Conservation (phyloP, 164 flowering plant species). For the Vitis amurensis region DNA sequence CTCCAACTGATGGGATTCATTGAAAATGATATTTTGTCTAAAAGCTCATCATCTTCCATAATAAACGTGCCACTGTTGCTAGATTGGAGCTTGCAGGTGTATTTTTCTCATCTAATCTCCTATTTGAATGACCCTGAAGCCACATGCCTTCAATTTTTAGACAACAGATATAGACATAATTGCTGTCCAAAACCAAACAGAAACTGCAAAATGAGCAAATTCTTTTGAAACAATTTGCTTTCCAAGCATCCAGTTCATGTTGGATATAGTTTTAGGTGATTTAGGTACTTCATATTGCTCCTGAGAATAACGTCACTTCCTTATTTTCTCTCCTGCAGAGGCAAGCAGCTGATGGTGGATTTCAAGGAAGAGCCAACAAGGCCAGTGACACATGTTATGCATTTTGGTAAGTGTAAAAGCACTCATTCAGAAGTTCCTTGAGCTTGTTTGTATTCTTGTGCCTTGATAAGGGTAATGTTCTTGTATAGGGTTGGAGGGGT, state of each 20-base stretch:
- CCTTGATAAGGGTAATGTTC: constrained; percentile 10
- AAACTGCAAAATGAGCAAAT: neutral
- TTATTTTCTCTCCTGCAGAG: constrained; percentile 44
- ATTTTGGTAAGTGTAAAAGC: constrained; percentile 65
- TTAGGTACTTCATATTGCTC: neutral
- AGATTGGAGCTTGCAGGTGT: constrained; percentile 88
- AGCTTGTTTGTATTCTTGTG: neutral
- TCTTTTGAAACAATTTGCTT: neutral
- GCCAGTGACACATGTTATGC: constrained; percentile 91
- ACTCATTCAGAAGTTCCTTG: neutral
- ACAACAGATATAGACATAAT: constrained; percentile 2
- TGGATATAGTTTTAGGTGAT: neutral
- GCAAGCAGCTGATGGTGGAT: constrained; percentile 87
- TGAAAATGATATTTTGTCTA: constrained; percentile 53
- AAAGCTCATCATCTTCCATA: constrained; percentile 31
- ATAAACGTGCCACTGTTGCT: constrained; percentile 64
- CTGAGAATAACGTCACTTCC: neutral
- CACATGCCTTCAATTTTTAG: neutral
- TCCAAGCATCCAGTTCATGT: neutral
- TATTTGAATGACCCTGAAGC: neutral
- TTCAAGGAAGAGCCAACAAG: constrained; percentile 93
- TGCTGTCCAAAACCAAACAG: neutral
- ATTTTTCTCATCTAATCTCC: neutral
- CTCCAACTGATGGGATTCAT: constrained; percentile 88
- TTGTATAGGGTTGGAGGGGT: constrained; percentile 76